Evolutionary conservation across 163 green algal species (phyloP).

Genomic region (Coccomyxa subellipsoidea): DNA sequence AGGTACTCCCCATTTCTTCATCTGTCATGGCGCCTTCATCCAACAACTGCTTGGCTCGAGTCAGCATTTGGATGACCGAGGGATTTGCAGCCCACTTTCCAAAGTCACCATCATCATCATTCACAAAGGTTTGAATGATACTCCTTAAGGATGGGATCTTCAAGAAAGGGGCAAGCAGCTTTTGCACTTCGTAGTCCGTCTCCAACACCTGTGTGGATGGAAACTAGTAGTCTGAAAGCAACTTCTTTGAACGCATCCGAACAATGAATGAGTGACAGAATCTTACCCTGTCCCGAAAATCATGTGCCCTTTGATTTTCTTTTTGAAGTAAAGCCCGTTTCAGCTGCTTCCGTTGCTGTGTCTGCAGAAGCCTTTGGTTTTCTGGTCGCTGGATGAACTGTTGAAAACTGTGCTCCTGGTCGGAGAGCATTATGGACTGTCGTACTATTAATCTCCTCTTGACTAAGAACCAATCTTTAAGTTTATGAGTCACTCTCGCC

Average conservation of each 20-base stretch:
- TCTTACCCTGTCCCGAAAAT: conserved; percentile 47
- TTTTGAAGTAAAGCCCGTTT: conserved; percentile 37
- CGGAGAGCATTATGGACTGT: neutral
- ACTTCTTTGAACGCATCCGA: neutral
- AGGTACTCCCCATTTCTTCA: conserved; percentile 46
- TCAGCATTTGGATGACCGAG: conserved; percentile 65
- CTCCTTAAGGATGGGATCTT: conserved; percentile 47
- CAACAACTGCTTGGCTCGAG: conserved; percentile 47
- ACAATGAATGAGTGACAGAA: neutral
- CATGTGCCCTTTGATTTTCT: conserved; percentile 36
- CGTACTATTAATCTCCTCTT: neutral
- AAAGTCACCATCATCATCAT: conserved; percentile 60
- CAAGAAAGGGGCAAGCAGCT: conserved; percentile 60
- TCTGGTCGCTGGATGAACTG: conserved; percentile 64
- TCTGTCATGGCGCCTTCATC: conserved; percentile 53
- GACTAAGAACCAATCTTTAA: no score
- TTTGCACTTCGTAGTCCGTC: conserved; percentile 49
- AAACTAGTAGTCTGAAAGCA: neutral
- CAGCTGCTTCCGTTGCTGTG: conserved; percentile 63
- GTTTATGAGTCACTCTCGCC: no score
- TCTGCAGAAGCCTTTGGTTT: conserved; percentile 55
- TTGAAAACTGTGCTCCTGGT: conserved; percentile 50
- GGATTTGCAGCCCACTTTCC: conserved; percentile 66
- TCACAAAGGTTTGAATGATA: conserved; percentile 64
- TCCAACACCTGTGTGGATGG: conserved; percentile 44